Percentiles rank a stretch among this genome's conserved stretches.
Evolutionary conservation across 2,329 filamentous ascomycete species (phyloP).

Genomic region (Exophiala mesophila): DNA sequence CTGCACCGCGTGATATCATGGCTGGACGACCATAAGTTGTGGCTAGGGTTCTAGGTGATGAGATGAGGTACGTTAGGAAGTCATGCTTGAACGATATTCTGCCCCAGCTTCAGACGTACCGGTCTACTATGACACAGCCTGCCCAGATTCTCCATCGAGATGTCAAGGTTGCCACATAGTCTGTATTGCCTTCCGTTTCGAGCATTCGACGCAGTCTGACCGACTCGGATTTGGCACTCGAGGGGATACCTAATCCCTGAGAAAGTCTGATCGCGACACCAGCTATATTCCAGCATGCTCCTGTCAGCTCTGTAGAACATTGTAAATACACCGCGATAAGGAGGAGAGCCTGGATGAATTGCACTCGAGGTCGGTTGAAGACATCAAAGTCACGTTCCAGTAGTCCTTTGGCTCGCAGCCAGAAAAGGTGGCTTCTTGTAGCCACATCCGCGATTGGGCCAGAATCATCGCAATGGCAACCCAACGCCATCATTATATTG

Average conservation of each 20-base stretch:
- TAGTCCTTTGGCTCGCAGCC: conserved; percentile 4
- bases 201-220: conserved; percentile 20
- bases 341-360: conserved; percentile 44
- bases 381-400: conserved; percentile 35
- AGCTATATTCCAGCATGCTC: conserved; percentile 46
- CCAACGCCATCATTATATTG: conserved; percentile 45
- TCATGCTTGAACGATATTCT: neutral
- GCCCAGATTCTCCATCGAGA: conserved; percentile 30
- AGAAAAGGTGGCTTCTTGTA: conserved; percentile 30
- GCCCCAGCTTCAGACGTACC: conserved; percentile 1
- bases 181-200: conserved; percentile 27
- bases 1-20: too few species aligned
- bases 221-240: conserved; percentile 34
- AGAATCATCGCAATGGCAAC: conserved; percentile 41
- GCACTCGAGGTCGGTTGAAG: conserved; percentile 38
- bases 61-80: neutral
- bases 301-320: conserved; percentile 44
- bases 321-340: conserved; percentile 48
- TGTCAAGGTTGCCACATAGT: conserved; percentile 22
- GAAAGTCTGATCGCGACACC: conserved; percentile 45
- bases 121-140: conserved; percentile 35
- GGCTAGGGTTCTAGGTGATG: conserved; percentile 5
- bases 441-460: conserved; percentile 40
- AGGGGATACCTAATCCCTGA: conserved; percentile 43
- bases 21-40: conserved; percentile 5